phyloP scores from a whole-genome alignment of 257 asterid species.

The Jacaranda copaia region DNA sequence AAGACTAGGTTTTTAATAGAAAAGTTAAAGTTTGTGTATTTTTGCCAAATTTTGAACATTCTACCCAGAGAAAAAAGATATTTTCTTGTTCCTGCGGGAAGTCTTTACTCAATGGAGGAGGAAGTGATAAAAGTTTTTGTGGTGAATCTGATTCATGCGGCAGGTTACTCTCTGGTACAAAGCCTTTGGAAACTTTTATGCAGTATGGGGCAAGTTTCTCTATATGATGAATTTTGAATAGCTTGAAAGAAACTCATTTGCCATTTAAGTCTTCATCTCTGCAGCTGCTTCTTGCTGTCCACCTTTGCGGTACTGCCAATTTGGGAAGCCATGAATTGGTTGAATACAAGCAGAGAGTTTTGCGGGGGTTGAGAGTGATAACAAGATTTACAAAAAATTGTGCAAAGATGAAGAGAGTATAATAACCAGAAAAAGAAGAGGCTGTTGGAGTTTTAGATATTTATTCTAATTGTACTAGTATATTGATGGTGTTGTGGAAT shows the following conservation, averaged over 20 bases:
- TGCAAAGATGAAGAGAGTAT: not conserved
- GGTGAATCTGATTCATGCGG: not conserved
- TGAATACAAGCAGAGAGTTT: not conserved
- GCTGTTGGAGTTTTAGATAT: not conserved
- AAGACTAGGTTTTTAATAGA: not conserved
- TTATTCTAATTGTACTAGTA: not conserved
- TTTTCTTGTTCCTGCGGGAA: not conserved
- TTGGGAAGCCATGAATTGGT: not conserved
- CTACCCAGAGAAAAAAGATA: not conserved
- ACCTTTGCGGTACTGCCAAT: not conserved
- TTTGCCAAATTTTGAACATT: not conserved
- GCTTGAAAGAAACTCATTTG: not conserved
- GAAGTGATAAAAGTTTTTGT: not conserved
- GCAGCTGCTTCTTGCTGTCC: not conserved
- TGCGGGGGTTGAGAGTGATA: not conserved
- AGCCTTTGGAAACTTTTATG: not conserved
- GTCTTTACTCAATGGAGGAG: not conserved
- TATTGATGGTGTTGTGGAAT: too few species aligned
- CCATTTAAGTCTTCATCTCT: not conserved
- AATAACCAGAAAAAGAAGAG: not conserved
- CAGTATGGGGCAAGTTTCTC: not conserved
- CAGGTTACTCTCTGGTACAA: too few species aligned
- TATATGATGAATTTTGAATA: not conserved
- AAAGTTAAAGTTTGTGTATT: not conserved
- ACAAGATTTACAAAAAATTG: not conserved